Conservation (phyloP, 2,329 filamentous ascomycete species). For the Mycogone perniciosa region DNA sequence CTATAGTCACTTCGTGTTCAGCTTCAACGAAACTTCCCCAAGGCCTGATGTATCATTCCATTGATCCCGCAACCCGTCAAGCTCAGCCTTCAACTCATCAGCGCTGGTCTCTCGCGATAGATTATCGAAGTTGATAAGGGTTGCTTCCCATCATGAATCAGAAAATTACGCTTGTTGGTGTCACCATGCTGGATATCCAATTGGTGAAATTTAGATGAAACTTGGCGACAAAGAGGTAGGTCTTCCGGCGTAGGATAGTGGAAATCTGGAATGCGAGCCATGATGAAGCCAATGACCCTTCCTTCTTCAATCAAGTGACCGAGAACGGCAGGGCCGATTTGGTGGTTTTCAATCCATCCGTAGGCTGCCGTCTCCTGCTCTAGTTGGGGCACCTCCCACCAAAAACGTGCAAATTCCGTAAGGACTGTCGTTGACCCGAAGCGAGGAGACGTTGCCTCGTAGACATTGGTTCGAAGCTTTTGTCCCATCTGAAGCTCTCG, state of each 20-base stretch:
- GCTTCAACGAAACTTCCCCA: no score
- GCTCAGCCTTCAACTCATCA: not conserved
- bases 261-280: constrained; percentile 19
- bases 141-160: constrained; percentile 16
- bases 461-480: constrained; percentile 23
- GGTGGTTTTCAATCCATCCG: constrained; percentile 19
- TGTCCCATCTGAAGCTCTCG: constrained; percentile 23
- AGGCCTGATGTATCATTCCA: not conserved
- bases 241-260: constrained; percentile 15
- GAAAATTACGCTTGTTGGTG: constrained; percentile 30
- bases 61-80: not conserved
- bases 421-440: not conserved
- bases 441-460: constrained; percentile 18
- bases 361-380: constrained; percentile 24
- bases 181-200: constrained; percentile 29
- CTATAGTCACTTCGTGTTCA: no score
- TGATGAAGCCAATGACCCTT: constrained; percentile 22
- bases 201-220: constrained; percentile 21
- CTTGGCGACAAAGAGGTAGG: constrained; percentile 22
- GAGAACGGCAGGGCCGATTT: constrained; percentile 23
- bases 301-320: constrained; percentile 25
- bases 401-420: constrained; percentile 1
- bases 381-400: constrained; percentile 20
- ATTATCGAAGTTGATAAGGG: not conserved
- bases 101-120: not conserved